Conservation (phyloP, 2,329 filamentous ascomycete species). For the Talaromyces sp. region DNA sequence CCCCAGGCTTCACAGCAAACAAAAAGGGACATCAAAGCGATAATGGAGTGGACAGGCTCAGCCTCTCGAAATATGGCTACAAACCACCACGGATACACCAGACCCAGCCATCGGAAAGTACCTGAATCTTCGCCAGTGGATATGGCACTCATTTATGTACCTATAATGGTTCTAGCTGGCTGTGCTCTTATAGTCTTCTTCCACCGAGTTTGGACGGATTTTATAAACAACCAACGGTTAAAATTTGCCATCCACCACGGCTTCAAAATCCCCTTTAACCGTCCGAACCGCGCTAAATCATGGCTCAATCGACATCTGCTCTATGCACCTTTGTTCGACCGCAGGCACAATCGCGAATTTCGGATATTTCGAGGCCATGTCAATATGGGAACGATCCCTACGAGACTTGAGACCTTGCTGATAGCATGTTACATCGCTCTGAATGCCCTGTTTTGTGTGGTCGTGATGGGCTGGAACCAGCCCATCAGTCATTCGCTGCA, state of each 20-base stretch:
- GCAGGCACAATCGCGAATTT: slow-evolving; percentile 29
- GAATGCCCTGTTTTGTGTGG: slow-evolving; percentile 45
- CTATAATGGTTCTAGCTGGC: slow-evolving; percentile 9
- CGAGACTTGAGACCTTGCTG: slow-evolving; percentile 30
- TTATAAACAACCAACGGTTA: background rate
- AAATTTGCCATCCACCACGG: background rate
- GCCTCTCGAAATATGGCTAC: background rate
- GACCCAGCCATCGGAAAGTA: background rate
- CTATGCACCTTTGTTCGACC: slow-evolving; percentile 30
- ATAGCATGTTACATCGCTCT: slow-evolving; percentile 25
- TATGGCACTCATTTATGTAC: slow-evolving; percentile 11
- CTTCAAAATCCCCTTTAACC: slow-evolving; percentile 2
- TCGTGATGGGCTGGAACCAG: slow-evolving; percentile 27
- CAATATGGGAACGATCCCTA: slow-evolving; percentile 29
- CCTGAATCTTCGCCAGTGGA: background rate
- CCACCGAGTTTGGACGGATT: slow-evolving; percentile 3
- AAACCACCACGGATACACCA: background rate
- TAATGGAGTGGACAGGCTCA: background rate
- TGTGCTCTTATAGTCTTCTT: background rate
- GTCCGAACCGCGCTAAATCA: slow-evolving; percentile 5
- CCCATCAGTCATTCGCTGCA: slow-evolving; percentile 21
- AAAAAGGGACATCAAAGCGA: background rate
- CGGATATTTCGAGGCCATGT: slow-evolving; percentile 23
- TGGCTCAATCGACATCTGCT: slow-evolving; percentile 24
- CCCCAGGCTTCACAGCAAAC: background rate